Conservation (phyloP, 306 rosid genomes). For the Hippophae rhamnoides region DNA sequence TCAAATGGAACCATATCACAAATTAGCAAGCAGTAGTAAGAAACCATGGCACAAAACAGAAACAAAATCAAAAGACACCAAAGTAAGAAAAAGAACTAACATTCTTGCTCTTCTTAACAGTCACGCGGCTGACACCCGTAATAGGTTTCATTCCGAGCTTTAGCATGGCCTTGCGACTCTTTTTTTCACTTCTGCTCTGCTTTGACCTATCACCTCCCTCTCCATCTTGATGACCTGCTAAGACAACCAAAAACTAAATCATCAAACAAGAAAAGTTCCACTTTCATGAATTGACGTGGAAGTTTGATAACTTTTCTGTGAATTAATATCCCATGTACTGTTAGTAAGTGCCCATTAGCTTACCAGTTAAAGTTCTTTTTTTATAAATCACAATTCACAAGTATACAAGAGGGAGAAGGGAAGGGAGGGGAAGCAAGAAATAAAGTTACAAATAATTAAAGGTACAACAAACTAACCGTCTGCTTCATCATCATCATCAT, state of each 20-base stretch:
- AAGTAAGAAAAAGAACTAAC: slow-evolving; percentile 25
- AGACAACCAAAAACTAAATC: background rate
- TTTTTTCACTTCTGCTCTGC: slow-evolving; percentile 86
- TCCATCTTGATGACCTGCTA: slow-evolving; percentile 39
- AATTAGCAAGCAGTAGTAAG: background rate
- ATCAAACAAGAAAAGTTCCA: background rate
- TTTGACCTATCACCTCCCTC: slow-evolving; percentile 73
- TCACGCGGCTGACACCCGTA: slow-evolving; percentile 75
- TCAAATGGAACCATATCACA: background rate
- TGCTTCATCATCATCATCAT: slow-evolving; percentile 45
- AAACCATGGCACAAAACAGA: background rate
- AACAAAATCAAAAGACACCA: background rate
- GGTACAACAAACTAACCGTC: slow-evolving; percentile 49
- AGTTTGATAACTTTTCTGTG: too few species aligned
- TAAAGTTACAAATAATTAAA: background rate
- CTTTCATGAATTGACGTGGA: too few species aligned
- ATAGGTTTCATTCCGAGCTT: slow-evolving; percentile 85
- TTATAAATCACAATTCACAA: background rate
- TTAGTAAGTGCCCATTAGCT: background rate
- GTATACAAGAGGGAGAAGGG: background rate
- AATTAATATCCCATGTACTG: background rate
- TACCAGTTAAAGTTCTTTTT: too few species aligned
- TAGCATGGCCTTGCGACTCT: slow-evolving; percentile 86
- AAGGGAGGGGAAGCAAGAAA: background rate
- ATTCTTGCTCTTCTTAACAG: slow-evolving; percentile 86